Evolutionary conservation across 2,329 filamentous ascomycete species (phyloP), one percentile per base, ranked within the genome.

Genomic region (Penicillium sp.): DNA sequence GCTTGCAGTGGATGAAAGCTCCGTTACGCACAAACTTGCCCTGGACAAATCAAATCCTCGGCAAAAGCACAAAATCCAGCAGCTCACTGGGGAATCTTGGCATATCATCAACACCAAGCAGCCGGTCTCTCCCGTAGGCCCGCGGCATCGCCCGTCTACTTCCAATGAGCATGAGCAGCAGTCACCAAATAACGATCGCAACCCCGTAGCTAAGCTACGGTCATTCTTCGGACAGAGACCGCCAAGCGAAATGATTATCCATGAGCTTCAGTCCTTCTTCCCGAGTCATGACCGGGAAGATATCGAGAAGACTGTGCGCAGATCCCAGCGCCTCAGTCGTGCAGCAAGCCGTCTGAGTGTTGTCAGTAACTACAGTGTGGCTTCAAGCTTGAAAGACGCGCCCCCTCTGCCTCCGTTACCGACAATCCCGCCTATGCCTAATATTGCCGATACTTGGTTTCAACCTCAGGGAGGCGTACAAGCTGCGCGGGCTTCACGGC

Each of bases 191-290:
- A 45, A 39, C 26, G 64, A 65, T 39, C 63, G 59, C n/a, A 59
- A 63, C 21, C 58, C 64, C 2, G 57, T 62, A 33, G 60, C 64
- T 15, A 72, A 67, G 41, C 48, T 72, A 11, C 68, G 70, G n/a
- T 70, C 70, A 50, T 97, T 97, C 68, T 93, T 94, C 57, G 91
- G 91, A 21, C 83, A 93, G 50, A 79, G 93, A 54, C 93, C 93
- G 13, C 93, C 93, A 1, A 97, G 91, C 70, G 93, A 98, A 71
- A 79, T 98, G 62, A 98, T 98, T 60, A 91, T 91, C 17, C 94
- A 93, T 15, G 93, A 98, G 62, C 74, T 98, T 44, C 93, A 88
- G 1, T 94, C 90, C 0, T 98, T 97, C 73, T 98, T 98, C 75
- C 93, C 93, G 0, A 89, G 94, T 58, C 91, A 97, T 57, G 83